phyloP scores from a whole-genome alignment of 139 green algal genomes.

The Yamagishiella unicocca region DNA sequence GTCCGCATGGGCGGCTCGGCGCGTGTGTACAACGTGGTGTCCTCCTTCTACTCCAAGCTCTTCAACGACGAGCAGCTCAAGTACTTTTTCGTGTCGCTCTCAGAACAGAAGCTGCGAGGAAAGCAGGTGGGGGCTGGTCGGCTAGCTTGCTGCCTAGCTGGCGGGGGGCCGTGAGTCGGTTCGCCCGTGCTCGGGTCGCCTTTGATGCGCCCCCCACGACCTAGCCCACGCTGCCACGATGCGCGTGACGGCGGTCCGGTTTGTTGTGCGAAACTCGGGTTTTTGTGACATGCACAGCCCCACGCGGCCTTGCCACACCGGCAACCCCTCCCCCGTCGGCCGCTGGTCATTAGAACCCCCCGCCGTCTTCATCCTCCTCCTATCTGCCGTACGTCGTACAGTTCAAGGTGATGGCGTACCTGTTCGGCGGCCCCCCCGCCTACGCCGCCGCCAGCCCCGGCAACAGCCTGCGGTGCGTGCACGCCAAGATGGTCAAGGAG shows the following conservation, averaged over 20 bases:
- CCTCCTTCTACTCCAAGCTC: constrained; percentile 2
- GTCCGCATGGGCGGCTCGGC: neutral
- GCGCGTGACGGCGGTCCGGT: too few relatives aligned
- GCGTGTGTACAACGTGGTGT: neutral
- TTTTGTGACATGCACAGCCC: too few relatives aligned
- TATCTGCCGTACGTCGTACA: neutral
- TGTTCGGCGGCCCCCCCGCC: constrained; percentile 2
- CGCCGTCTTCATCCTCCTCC: neutral
- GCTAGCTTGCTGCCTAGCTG: too few relatives aligned
- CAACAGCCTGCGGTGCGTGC: constrained; percentile 10
- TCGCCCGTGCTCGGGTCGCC: too few relatives aligned
- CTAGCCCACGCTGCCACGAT: too few relatives aligned
- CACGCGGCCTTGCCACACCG: too few relatives aligned
- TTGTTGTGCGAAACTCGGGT: too few relatives aligned
- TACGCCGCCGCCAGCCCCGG: neutral
- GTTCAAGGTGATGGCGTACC: constrained; percentile 35
- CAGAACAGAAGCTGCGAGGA: neutral
- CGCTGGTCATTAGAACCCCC: too few relatives aligned
- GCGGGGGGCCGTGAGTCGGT: too few relatives aligned
- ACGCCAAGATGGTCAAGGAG: neutral
- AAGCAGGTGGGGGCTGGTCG: constrained; percentile 44
- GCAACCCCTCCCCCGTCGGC: too few relatives aligned
- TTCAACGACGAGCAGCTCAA: constrained; percentile 30
- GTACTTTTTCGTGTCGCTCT: constrained; percentile 37
- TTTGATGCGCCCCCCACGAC: too few relatives aligned